Evolutionary conservation across 1,139 yeast species (phyloP).

Genomic region (Nakaseomyces glabratus): DNA sequence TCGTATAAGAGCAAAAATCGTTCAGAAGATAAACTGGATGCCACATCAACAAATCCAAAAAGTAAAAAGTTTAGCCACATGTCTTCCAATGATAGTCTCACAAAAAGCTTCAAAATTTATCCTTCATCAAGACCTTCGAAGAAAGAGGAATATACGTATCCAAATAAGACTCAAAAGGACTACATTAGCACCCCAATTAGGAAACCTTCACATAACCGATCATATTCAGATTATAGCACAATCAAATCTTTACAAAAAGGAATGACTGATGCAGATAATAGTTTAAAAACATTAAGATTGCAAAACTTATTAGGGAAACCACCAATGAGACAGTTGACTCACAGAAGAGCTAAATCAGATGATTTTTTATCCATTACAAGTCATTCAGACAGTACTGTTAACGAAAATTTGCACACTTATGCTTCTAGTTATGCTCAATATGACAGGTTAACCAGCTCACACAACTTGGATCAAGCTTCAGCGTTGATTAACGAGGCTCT

Average conservation of each 20-base stretch:
- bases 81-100: background rate
- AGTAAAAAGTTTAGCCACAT: background rate
- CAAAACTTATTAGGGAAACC: background rate
- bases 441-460: background rate
- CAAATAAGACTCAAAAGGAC: background rate
- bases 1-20: constrained; percentile 9
- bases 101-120: constrained; percentile 2
- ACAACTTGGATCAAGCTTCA: background rate
- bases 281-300: background rate
- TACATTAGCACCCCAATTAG: background rate
- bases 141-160: constrained; percentile 4
- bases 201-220: constrained; percentile 4
- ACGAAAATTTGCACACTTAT: background rate
- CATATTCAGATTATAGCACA: constrained; percentile 2
- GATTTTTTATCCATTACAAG: background rate
- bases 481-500: constrained; percentile 33
- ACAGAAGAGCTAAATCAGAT: constrained; percentile 4
- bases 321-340: background rate
- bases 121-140: too few species aligned
- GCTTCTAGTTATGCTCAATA: too few species aligned
- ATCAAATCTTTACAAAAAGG: background rate
- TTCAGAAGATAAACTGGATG: constrained; percentile 6
- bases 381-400: background rate
- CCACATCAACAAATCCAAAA: constrained; percentile 4
- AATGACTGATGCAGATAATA: background rate